phyloP scores from a whole-genome alignment of 257 asterid genomes.

The Forsythia suspensa region DNA sequence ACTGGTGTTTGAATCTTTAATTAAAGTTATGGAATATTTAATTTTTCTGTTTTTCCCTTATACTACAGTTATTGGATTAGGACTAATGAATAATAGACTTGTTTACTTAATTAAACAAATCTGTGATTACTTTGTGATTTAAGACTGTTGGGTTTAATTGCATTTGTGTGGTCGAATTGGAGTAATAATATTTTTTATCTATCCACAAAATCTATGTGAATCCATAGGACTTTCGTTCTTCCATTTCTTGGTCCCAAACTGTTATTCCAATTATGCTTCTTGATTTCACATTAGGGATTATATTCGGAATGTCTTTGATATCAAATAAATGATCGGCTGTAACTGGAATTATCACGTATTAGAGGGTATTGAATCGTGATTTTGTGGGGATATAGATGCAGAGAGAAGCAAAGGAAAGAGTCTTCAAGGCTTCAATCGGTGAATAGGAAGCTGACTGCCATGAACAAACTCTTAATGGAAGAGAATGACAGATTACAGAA shows the following conservation, averaged over 20 bases:
- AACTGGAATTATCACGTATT: conserved; percentile 7
- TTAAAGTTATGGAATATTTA: neutral
- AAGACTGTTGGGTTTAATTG: neutral
- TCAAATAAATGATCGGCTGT: neutral
- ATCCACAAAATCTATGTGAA: too few species aligned
- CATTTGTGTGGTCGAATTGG: neutral
- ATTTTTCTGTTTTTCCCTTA: too few species aligned
- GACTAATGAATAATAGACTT: neutral
- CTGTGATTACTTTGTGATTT: neutral
- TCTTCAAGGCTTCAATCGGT: conserved; percentile 83
- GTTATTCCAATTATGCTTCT: neutral
- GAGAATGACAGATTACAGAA: conserved; percentile 90
- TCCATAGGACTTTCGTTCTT: neutral
- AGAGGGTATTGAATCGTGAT: conserved; percentile 6
- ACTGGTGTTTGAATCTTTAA: neutral
- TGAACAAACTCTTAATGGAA: conserved; percentile 89
- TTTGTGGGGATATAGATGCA: conserved; percentile 53
- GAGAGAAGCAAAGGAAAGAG: conserved; percentile 92
- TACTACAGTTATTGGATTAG: neutral
- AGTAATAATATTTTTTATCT: neutral
- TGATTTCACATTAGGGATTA: neutral
- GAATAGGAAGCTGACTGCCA: conserved; percentile 80
- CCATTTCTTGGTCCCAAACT: neutral
- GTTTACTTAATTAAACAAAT: neutral
- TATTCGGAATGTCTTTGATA: neutral